Percentiles rank a stretch among this genome's conserved stretches.
Conservation (phyloP, 306 rosid genomes). For the Myrica gale region DNA sequence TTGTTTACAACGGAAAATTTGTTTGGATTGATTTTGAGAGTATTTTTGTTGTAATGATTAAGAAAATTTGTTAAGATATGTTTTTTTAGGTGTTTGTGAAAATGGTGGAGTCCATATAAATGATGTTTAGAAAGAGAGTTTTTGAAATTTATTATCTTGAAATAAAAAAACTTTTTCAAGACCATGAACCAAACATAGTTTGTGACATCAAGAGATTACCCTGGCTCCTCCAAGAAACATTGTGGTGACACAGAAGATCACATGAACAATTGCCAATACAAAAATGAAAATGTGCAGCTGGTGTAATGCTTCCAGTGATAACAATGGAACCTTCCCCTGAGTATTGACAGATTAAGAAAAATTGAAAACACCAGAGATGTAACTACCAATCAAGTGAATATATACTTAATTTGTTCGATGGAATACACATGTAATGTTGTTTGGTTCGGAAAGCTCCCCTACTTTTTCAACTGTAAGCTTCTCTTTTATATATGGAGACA, state of each 20-base stretch:
- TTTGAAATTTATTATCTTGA: too few relatives aligned
- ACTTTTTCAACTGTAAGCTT: neutral
- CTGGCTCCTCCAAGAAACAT: slow-evolving; percentile 71
- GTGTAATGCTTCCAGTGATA: slow-evolving; percentile 77
- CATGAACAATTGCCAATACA: slow-evolving; percentile 85
- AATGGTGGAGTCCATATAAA: too few relatives aligned
- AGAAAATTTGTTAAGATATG: too few relatives aligned
- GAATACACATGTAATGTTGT: neutral
- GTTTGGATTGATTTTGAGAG: too few relatives aligned
- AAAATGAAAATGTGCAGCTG: slow-evolving; percentile 90
- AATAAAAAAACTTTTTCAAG: too few relatives aligned
- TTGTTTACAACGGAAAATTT: neutral
- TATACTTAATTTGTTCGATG: neutral
- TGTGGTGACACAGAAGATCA: slow-evolving; percentile 67
- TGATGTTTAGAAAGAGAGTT: too few relatives aligned
- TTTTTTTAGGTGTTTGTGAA: too few relatives aligned
- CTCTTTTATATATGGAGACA: neutral
- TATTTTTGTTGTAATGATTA: too few relatives aligned
- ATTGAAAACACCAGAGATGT: neutral
- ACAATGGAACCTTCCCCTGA: slow-evolving; percentile 76
- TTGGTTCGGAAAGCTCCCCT: too few relatives aligned
- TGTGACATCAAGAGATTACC: slow-evolving; percentile 42
- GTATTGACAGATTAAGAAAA: slow-evolving; percentile 9
- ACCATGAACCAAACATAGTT: too few relatives aligned
- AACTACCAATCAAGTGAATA: neutral